Base-by-base conservation (phyloP, 108 stramenopile genomes). In the Poteriospumella lacustris region DNA sequence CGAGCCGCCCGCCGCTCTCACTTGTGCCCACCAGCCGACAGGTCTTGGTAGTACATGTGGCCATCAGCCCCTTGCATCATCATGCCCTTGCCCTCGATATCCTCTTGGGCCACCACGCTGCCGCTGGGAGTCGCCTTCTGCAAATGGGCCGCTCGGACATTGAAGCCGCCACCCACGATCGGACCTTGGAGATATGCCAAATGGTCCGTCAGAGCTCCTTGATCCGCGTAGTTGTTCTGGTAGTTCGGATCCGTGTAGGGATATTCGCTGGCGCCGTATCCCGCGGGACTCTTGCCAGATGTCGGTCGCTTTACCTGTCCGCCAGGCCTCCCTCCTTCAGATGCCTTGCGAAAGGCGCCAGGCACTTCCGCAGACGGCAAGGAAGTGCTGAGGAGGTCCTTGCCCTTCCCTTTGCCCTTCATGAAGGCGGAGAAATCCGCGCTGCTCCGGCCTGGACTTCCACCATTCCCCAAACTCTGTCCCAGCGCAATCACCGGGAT, bases 51-150 rank as follows among this genome's bases (percentile, higher is more conserved):
- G 31, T 73, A 73, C 43, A 73, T 29, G 41, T 38, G 70, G 26
- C 70, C 70, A 73, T 73, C 70, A 36, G 70, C 70, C 9, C 70
- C 70, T 34, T 5, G 36, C 5, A 73, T 5, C 70, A 73, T 73
- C 60, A 64, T 64, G 28, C 60, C 60, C 36, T 64, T 3, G 15
- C 60, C 60, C 36, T 64, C 60, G 9, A 64, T 34, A 64, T 64
- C 60, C 5, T 64, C 60, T 64, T 3, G 28, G 29, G 60, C 12
- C 33, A 64, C 60, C 5, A 34, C 36, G 24, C 5, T 64, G 28
- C 29, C 60, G 9, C 33, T 34, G 28, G 60, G 60, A 9, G 24
- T 24, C 5, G 60, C 60, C 28, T 24, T 26, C 36, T 3, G 12
- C 28, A 64, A 34, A 64, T 64, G 31, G 5, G 15, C 29, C 31